These are phyloP conservation scores for Aspergillus eucalypticola DNA, from an alignment of 2,329 filamentous ascomycete genomes.

Conservation along the genomic window DNA sequence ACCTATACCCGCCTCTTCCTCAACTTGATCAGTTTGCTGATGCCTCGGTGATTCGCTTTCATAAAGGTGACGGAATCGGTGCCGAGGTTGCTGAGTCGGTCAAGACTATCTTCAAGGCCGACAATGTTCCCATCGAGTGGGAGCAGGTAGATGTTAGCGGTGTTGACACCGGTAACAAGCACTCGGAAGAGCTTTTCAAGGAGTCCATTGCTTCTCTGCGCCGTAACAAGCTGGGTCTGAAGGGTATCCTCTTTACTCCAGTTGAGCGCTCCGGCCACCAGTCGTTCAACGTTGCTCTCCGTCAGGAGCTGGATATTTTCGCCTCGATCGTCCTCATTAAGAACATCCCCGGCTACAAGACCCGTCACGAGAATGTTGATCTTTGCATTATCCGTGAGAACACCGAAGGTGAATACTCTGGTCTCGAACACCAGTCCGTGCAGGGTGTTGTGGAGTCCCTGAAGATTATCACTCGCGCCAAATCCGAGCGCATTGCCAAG, in stretches of 20 bases:
- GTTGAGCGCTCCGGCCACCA: conserved; percentile 96
- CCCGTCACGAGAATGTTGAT: conserved; percentile 94
- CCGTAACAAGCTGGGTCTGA: conserved; percentile 98
- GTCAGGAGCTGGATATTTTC: conserved; percentile 99
- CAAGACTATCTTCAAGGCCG: conserved; percentile 99
- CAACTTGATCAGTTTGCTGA: conserved; percentile 15
- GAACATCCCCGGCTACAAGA: conserved; percentile 98
- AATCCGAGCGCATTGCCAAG: conserved; percentile 98
- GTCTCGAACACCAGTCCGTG: conserved; percentile 97
- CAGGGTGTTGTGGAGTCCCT: conserved; percentile 95
- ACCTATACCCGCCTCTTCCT: conserved; percentile 29
- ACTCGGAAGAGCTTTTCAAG: conserved; percentile 91
- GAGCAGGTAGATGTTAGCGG: conserved; percentile 96
- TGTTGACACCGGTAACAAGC: conserved; percentile 79
- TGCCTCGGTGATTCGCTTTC: not conserved
- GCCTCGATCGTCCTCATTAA: conserved; percentile 97
- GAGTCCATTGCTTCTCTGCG: conserved; percentile 93
- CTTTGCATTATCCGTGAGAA: conserved; percentile 99
- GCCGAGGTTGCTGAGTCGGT: conserved; percentile 97
- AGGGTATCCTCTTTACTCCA: conserved; percentile 98
- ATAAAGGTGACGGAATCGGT: conserved; percentile 84
- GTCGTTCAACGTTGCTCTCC: conserved; percentile 98
- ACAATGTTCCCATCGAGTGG: conserved; percentile 98
- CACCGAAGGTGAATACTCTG: conserved; percentile 99
- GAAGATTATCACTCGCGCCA: conserved; percentile 99